These are phyloP conservation scores for Madurella mycetomatis DNA, from an alignment of 2,329 filamentous ascomycete species.

Conservation along the genomic window DNA sequence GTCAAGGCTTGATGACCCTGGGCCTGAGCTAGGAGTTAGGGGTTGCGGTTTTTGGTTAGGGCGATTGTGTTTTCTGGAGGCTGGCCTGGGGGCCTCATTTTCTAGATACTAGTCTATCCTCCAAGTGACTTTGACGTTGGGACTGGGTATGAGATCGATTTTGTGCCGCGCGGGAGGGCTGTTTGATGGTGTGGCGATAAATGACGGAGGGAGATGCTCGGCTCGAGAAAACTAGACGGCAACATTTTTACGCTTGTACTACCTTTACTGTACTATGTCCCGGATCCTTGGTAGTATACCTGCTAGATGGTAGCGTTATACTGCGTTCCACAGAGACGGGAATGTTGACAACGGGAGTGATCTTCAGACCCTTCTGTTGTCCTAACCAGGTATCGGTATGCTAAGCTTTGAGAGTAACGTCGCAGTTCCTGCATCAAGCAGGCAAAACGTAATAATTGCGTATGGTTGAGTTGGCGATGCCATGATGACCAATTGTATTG, in stretches of 20 bases:
- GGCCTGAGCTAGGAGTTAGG: background rate
- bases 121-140: no score
- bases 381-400: background rate
- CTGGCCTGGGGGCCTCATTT: no score
- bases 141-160: no score
- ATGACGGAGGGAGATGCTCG: no score
- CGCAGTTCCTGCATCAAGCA: background rate
- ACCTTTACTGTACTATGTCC: background rate
- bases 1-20: slow-evolving; percentile 41
- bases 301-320: no score
- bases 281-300: background rate
- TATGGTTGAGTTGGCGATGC: background rate
- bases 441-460: slow-evolving; percentile 4
- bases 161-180: no score
- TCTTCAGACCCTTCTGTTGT: background rate
- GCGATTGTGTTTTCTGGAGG: no score
- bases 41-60: background rate
- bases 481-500: background rate
- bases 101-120: no score
- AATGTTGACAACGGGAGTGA: no score
- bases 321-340: no score
- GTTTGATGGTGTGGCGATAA: no score
- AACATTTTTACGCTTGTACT: background rate
- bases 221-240: no score
- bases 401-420: background rate